These are phyloP conservation scores for Cinchona pubescens DNA, from an alignment of 257 asterid genomes.

Conservation along the genomic window DNA sequence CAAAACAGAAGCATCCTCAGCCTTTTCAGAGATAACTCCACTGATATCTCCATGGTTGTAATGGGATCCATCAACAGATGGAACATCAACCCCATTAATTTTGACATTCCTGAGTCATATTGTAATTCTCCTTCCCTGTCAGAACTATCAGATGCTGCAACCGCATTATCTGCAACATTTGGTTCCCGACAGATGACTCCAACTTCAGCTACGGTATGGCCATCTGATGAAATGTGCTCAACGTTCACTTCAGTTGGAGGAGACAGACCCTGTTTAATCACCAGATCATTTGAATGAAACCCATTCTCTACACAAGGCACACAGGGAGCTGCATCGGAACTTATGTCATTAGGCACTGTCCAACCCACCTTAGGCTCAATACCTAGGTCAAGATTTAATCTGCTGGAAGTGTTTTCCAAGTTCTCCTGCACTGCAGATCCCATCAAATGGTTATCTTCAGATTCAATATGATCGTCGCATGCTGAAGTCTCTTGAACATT, in stretches of 20 bases:
- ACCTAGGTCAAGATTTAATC: constrained; percentile 24
- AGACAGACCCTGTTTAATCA: constrained; percentile 31
- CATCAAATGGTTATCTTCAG: constrained; percentile 50
- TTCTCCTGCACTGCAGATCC: constrained; percentile 39
- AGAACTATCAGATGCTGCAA: constrained; percentile 33
- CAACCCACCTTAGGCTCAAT: constrained; percentile 37
- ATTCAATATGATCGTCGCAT: constrained; percentile 72
- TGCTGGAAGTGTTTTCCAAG: constrained; percentile 27
- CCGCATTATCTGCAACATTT: constrained; percentile 29
- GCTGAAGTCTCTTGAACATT: constrained; percentile 79
- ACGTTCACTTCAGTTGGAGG: constrained; percentile 23
- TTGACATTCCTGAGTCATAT: constrained; percentile 25
- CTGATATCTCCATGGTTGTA: constrained; percentile 27
- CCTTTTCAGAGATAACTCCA: constrained; percentile 32
- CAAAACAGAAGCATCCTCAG: constrained; percentile 37
- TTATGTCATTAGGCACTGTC: constrained; percentile 29
- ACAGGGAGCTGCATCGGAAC: constrained; percentile 34
- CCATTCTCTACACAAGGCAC: constrained; percentile 40
- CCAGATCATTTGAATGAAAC: constrained; percentile 35
- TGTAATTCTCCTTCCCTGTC: constrained; percentile 28
- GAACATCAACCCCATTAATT: constrained; percentile 23
- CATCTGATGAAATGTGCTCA: constrained; percentile 28
- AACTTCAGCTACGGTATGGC: constrained; percentile 34
- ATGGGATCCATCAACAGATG: constrained; percentile 23
- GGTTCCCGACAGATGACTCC: constrained; percentile 21